These are phyloP conservation scores for Emergomyces africanus DNA, from an alignment of 2,329 filamentous ascomycete genomes.

Conservation along the genomic window DNA sequence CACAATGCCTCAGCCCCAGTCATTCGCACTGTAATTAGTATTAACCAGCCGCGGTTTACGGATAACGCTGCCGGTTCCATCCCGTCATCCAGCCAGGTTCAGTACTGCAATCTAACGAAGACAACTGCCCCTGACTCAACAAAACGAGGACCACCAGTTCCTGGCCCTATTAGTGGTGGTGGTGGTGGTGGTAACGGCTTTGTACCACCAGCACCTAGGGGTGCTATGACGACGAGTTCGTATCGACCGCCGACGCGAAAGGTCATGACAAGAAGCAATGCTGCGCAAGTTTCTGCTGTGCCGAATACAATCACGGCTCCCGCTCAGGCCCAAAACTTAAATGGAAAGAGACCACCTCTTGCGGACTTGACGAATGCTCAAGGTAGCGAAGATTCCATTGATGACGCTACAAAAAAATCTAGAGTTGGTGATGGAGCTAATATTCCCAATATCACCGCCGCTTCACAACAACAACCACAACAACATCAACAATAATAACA, in stretches of 20 bases:
- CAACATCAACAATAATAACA: neutral
- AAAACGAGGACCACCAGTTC: neutral
- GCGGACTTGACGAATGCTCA: slow-evolving; percentile 33
- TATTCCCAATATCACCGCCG: neutral
- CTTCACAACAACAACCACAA: neutral
- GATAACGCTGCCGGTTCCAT: slow-evolving; percentile 7
- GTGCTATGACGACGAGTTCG: slow-evolving; percentile 17
- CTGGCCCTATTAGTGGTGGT: neutral
- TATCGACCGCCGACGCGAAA: slow-evolving; percentile 3
- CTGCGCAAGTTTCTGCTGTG: neutral
- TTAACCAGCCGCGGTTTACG: slow-evolving; percentile 5
- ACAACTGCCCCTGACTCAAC: slow-evolving; percentile 15
- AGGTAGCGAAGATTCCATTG: slow-evolving; percentile 11
- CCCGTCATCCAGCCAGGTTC: neutral
- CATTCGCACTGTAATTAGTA: slow-evolving; percentile 27
- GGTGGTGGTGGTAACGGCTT: slow-evolving; percentile 1
- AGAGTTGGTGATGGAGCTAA: slow-evolving; percentile 3
- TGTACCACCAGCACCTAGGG: slow-evolving; percentile 10
- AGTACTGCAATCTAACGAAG: neutral
- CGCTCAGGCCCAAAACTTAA: slow-evolving; percentile 11
- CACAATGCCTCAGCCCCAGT: slow-evolving; percentile 66
- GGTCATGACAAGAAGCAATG: slow-evolving; percentile 5
- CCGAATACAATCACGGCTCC: neutral
- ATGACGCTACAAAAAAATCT: slow-evolving; percentile 7
- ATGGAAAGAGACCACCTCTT: slow-evolving; percentile 32